Base-by-base conservation (phyloP, 129 eudicot species). In the Flaveria linearis region DNA sequence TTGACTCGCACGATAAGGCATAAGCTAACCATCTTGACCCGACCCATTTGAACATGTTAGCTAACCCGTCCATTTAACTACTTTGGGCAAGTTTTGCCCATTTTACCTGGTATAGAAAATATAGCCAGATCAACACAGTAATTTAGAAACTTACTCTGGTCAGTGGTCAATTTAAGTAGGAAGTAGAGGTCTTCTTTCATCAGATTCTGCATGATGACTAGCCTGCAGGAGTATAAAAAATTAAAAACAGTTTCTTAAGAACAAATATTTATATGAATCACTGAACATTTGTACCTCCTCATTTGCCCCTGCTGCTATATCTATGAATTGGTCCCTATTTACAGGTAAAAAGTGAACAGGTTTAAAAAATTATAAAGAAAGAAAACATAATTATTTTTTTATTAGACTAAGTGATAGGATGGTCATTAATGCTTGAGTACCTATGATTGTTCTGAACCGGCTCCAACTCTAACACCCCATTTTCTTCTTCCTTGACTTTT, bases 161-260 rank as follows among this genome's bases (percentile, higher is more conserved):
- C 75, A 67, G n/a, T n/a, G n/a, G n/a, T n/a, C n/a, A 80, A 20
- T 75, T 89, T 74, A 95, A 60, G 70, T 82, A 49, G 99, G 99
- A 84, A 95, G 97, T 52, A 95, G 95, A n/a, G 99, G 97, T 50
- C 85, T 85, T 82, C 94, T 90, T 76, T 95, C 99, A 85, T 95
- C 99, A 73, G 86, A 78, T 76, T 82, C 96, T 46, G 85, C 92
- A 80, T 75, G 94, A 79, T 95, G 99, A 75, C 82, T 87, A 62
- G 96, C 89, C 99, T 95, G 99, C 14, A 83, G 69, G 73, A 43
- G 33, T 60, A 60, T 18, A 80, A 70, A 80, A 20, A 70, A 16
- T 17, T 60, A 39, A 65, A 33, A 57, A 26, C 13, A 47, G 5
- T 33, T 50, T 51, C 18, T 33, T 75, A 76, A 20, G 30, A 22